Base-by-base conservation (phyloP, 306 rosid species). In the Medicago ruthenica region DNA sequence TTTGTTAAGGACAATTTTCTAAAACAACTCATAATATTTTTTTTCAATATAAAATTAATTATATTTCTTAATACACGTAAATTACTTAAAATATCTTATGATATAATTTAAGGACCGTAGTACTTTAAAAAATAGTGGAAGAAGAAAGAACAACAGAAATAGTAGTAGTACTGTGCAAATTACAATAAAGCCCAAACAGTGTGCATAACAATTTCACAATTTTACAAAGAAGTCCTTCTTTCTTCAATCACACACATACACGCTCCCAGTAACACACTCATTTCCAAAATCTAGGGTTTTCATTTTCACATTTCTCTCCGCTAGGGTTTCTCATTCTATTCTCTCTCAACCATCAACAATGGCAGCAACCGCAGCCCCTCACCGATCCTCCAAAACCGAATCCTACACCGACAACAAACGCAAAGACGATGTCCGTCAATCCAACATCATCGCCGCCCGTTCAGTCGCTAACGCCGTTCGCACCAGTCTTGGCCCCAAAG, bases 351-450 rank as follows among this genome's bases (percentile, higher is more conserved):
- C 75, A 45, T 20, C 89, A 64, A 92, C 89, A 64, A 92, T 92
- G 97, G 96, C 98, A 22, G 77, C 77, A 68, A 87, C 86, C 85
- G 93, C 96, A 8, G 81, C 72, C 34, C 83, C 92, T 9, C 90
- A 85, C 37, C 85, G 87, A 22, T 83, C 95, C 39, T 94, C 92
- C 0, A 95, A 95, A 79, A 92, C 97, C 0, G 99, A 95, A 44
- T 95, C 97, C 41, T 95, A 90, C 37, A 85, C 89, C 5, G 97
- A 95, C 82, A 95, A 95, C 89, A 95, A 95, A 82, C 97, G 99
- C 81, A 95, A 95, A 86, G 93, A 95, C 18, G 99, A 95, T 75
- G 20, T 95, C 62, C 97, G 99, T 31, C 97, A 90, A 0, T 88
- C 93, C 48, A 95, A 95, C 80, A 95, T 92, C 86, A 37, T 86